These are phyloP conservation scores for Ganoderma sinense DNA, from an alignment of 1,284 basidiomycete species.

Conservation along the genomic window DNA sequence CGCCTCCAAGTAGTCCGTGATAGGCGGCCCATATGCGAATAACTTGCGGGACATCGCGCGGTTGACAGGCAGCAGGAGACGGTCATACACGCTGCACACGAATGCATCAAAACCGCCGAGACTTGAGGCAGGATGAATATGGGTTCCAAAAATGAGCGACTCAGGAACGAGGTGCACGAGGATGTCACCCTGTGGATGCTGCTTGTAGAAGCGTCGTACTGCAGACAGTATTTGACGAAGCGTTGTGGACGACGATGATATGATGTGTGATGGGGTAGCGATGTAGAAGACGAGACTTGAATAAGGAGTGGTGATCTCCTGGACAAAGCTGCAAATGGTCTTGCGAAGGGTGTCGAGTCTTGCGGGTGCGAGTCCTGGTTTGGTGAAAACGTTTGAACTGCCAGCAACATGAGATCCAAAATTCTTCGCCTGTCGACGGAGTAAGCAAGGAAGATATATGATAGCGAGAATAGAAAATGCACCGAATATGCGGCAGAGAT, in stretches of 20 bases:
- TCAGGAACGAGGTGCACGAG: slow-evolving; percentile 79
- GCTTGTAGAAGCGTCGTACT: slow-evolving; percentile 60
- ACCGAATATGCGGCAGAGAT: slow-evolving; percentile 67
- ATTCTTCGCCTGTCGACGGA: slow-evolving; percentile 57
- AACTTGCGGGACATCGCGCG: slow-evolving; percentile 64
- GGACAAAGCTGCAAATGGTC: slow-evolving; percentile 54
- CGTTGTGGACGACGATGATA: slow-evolving; percentile 64
- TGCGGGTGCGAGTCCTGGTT: slow-evolving; percentile 65
- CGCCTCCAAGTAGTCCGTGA: slow-evolving; percentile 62
- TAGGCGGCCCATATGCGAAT: slow-evolving; percentile 46
- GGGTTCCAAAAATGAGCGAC: slow-evolving; percentile 53
- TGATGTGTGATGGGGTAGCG: slow-evolving; percentile 61
- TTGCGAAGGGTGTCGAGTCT: slow-evolving; percentile 74
- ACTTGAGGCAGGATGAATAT: slow-evolving; percentile 47
- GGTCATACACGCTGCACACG: slow-evolving; percentile 73
- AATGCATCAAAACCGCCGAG: slow-evolving; percentile 54
- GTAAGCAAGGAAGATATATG: slow-evolving; percentile 2
- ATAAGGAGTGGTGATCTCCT: slow-evolving; percentile 48
- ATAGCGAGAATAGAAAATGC: slow-evolving; percentile 32
- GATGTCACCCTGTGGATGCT: slow-evolving; percentile 51
- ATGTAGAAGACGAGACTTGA: slow-evolving; percentile 71
- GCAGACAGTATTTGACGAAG: slow-evolving; percentile 72
- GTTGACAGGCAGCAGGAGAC: slow-evolving; percentile 66
- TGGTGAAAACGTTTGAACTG: slow-evolving; percentile 49
- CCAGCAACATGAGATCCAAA: slow-evolving; percentile 66